Percentiles rank a stretch among this genome's conserved stretches.
These are phyloP conservation scores for Kazachstania kunashirensis DNA, from an alignment of 805 yeast species.

Conservation along the genomic window DNA sequence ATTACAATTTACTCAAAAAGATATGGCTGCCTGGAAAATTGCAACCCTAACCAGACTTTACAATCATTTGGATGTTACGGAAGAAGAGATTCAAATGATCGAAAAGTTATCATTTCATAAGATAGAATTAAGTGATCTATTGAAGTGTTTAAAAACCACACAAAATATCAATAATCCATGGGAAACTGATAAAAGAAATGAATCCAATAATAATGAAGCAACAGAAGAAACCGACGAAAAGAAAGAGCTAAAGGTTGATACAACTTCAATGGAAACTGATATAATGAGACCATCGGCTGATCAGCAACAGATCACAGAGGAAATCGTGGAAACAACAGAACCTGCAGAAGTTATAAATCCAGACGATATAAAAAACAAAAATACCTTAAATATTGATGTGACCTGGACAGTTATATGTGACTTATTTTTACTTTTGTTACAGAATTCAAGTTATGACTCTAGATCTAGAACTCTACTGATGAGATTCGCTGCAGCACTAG, in stretches of 20 bases:
- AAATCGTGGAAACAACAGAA: conserved; percentile 3
- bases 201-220: background rate
- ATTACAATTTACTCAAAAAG: conserved; percentile 59
- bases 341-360: conserved; percentile 22
- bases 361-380: conserved; percentile 29
- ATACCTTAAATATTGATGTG: conserved; percentile 53
- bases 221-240: background rate
- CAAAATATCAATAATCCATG: conserved; percentile 31
- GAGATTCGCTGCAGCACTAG: conserved; percentile 53
- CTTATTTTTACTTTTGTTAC: conserved; percentile 64
- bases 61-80: conserved; percentile 65
- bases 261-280: conserved; percentile 2
- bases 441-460: conserved; percentile 82
- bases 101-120: conserved; percentile 81
- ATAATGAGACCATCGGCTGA: background rate
- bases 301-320: conserved; percentile 3
- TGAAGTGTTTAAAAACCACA: conserved; percentile 47
- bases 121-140: conserved; percentile 60
- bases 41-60: conserved; percentile 62
- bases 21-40: conserved; percentile 78
- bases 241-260: conserved; percentile 3
- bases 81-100: conserved; percentile 80
- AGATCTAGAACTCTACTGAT: conserved; percentile 76
- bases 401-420: conserved; percentile 95
- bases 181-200: conserved; percentile 5